Percentiles rank a stretch among this genome's conserved stretches.
phyloP scores from a whole-genome alignment of 1,284 basidiomycete species.

The Veloboletus limbatus region DNA sequence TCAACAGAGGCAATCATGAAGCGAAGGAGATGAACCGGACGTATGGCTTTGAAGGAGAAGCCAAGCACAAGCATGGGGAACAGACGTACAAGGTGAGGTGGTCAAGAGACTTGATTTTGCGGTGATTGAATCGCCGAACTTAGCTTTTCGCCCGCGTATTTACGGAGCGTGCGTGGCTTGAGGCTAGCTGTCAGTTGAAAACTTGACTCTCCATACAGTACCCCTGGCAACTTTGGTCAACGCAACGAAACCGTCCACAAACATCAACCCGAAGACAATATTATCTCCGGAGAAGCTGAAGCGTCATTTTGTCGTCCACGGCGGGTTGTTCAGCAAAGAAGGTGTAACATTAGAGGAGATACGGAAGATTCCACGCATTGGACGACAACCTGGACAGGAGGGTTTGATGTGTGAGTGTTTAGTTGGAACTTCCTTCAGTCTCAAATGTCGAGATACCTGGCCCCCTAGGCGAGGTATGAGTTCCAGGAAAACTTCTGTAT shows the following conservation, averaged over 20 bases:
- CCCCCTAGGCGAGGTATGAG: constrained; percentile 54
- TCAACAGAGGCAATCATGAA: constrained; percentile 98
- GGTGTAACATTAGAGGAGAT: constrained; percentile 92
- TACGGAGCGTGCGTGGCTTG: constrained; percentile 64
- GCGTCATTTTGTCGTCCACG: constrained; percentile 95
- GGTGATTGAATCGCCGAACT: constrained; percentile 16
- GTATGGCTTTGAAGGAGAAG: constrained; percentile 97
- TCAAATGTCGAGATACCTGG: constrained; percentile 8
- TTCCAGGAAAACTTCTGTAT: not conserved
- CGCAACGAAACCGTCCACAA: constrained; percentile 61
- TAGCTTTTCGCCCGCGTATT: constrained; percentile 92
- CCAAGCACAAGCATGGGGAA: constrained; percentile 92
- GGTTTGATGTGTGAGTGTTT: constrained; percentile 85
- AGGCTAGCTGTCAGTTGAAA: not conserved
- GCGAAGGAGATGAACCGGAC: constrained; percentile 88
- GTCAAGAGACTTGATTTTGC: constrained; percentile 1
- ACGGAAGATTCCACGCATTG: constrained; percentile 82
- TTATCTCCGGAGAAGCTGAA: constrained; percentile 82
- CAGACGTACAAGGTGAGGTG: constrained; percentile 77
- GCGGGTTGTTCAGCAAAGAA: constrained; percentile 94
- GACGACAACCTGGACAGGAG: constrained; percentile 90
- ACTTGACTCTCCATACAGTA: constrained; percentile 46
- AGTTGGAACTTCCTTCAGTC: constrained; percentile 2
- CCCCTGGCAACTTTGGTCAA: constrained; percentile 87
- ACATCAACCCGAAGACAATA: constrained; percentile 51